Base-by-base conservation (phyloP, 805 yeast genomes). In the Torulaspora indica region DNA sequence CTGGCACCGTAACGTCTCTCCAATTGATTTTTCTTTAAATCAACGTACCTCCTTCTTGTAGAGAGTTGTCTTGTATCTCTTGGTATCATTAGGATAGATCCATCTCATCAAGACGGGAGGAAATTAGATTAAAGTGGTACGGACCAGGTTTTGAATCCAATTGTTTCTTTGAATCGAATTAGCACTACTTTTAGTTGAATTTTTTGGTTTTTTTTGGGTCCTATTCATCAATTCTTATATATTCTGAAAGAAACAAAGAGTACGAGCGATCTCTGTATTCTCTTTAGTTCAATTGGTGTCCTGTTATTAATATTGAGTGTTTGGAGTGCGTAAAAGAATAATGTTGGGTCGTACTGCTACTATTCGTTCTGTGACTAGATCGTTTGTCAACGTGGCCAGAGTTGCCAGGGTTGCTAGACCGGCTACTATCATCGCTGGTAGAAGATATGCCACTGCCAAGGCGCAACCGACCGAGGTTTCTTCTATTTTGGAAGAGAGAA, bases 391-490 rank as follows among this genome's bases (percentile, higher is more conserved):
- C 67, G 51, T 58, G 49, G 56, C 71, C 61, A 69, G 71, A 61
- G 60, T 69, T 53, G 83, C 87, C 64, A 86, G 86, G 75, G 50
- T 60, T 47, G 56, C 71, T 60, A 69, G 70, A 60, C 87, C 89
- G 69, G 73, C 77, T 50, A 64, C 74, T 61, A 63, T 75, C 60
- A 74, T 77, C 66, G 78, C 83, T 60, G 79, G 78, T 65, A 82
- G 89, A 69, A 82, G 95, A 75, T 87, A 80, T 71, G 97, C 97
- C 68, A 68, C 72, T 48, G 90, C 93, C 60, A 93, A 93, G 82
- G 93, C 98, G 68, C 89, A 95, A 63, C 98, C 99, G 71, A 93
- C 98, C 61, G 99, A 93, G 79, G 98, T 93, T 59, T 90, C 98
- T 61, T 88, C 98, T 51, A 93, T 93, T 77, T 82, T 93, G 69